These are phyloP conservation scores for Penicillium bialowiezense DNA, from an alignment of 495 filamentous ascomycete species.

Conservation along the genomic window DNA sequence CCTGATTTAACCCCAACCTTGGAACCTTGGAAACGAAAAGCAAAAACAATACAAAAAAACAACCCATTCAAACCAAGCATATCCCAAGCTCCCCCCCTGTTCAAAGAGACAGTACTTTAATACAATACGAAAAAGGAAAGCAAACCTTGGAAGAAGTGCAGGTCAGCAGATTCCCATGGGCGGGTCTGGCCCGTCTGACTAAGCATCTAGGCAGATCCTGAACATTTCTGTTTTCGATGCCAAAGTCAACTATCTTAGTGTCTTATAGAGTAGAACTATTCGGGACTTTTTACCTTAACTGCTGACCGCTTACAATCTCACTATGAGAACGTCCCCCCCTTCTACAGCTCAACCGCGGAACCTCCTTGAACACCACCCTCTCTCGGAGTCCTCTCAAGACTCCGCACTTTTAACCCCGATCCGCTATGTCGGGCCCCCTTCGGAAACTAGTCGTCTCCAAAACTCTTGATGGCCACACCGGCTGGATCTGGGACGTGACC, in stretches of 20 bases:
- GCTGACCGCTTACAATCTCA: conserved; percentile 5
- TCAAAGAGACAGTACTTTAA: too few species aligned
- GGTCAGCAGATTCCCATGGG: background rate
- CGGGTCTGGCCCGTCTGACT: background rate
- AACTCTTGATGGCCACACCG: conserved; percentile 6
- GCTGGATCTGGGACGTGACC: conserved; percentile 6
- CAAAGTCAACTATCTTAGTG: conserved; percentile 1
- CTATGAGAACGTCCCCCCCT: conserved; percentile 6
- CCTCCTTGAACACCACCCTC: too few species aligned
- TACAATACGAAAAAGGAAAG: too few species aligned
- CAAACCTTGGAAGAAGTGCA: too few species aligned
- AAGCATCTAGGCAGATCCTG: background rate
- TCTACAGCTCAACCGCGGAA: background rate
- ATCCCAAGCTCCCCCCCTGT: too few species aligned
- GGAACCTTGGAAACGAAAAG: too few species aligned
- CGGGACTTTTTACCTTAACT: conserved; percentile 4
- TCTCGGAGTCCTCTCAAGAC: background rate
- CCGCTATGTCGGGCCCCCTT: background rate
- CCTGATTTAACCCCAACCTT: too few species aligned
- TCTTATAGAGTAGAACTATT: background rate
- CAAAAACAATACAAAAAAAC: too few species aligned
- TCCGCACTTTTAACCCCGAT: background rate
- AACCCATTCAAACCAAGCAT: too few species aligned
- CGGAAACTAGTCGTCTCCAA: conserved; percentile 1
- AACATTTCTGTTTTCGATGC: background rate